These are phyloP conservation scores for Microcos paniculata DNA, from an alignment of 345 rosid genomes.

Conservation along the genomic window DNA sequence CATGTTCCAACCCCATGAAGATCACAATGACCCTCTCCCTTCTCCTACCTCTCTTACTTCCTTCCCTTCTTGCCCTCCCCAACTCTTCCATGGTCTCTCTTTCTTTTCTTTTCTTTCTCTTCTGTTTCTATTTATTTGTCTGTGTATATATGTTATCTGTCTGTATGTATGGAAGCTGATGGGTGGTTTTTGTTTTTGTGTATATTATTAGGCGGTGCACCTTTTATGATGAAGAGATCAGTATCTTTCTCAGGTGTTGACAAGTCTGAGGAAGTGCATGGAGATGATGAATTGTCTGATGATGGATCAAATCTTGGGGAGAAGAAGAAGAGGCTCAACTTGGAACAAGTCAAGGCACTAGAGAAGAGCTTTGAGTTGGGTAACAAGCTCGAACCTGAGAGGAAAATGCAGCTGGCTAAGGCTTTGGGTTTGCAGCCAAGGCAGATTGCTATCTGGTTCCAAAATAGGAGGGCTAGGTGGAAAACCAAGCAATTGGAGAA, in stretches of 20 bases:
- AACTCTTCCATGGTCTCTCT: slow-evolving; percentile 58
- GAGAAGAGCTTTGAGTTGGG: slow-evolving; percentile 77
- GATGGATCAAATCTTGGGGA: slow-evolving; percentile 79
- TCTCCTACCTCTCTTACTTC: slow-evolving; percentile 54
- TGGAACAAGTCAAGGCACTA: slow-evolving; percentile 72
- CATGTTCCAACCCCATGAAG: slow-evolving; percentile 68
- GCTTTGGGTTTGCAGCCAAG: slow-evolving; percentile 68
- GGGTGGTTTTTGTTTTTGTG: slow-evolving; percentile 8
- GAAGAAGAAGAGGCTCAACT: slow-evolving; percentile 74
- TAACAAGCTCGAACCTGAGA: slow-evolving; percentile 78
- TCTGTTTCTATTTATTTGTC: slow-evolving; percentile 1
- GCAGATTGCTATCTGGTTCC: slow-evolving; percentile 78
- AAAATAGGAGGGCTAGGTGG: slow-evolving; percentile 78
- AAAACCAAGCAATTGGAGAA: slow-evolving; percentile 75
- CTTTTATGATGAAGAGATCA: slow-evolving; percentile 78
- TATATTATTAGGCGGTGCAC: slow-evolving; percentile 44
- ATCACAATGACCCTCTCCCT: slow-evolving; percentile 47
- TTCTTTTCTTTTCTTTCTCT: background rate
- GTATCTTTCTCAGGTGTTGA: slow-evolving; percentile 68
- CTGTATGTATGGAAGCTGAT: background rate
- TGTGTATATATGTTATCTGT: background rate
- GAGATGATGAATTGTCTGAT: slow-evolving; percentile 74
- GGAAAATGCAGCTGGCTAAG: slow-evolving; percentile 71
- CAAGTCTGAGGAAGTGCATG: slow-evolving; percentile 47
- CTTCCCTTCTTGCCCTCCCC: slow-evolving; percentile 70